A percentile compares a stretch with the other conserved stretches of the same genome.
Evolutionary conservation across 768 basidiomycete species (phyloP).

Genomic region (Leucosporidium yakuticum): DNA sequence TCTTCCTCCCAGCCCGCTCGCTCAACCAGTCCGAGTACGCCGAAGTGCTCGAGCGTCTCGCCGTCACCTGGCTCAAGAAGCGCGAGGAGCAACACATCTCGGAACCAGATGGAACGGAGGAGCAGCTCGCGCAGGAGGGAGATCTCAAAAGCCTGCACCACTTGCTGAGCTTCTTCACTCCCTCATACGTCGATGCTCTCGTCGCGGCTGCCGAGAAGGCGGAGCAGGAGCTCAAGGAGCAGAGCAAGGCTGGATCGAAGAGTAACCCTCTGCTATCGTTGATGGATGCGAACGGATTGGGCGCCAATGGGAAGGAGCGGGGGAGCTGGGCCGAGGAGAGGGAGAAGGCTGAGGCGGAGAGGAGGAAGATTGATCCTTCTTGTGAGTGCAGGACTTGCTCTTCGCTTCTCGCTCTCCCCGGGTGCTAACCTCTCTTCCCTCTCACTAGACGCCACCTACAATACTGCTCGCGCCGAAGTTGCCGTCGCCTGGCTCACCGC

Average conservation of each 20-base stretch:
- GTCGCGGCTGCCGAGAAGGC: constrained; percentile 20
- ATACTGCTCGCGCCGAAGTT: constrained; percentile 32
- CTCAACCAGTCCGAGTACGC: constrained; percentile 79
- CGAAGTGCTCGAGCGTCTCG: constrained; percentile 74
- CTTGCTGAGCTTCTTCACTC: constrained; percentile 23
- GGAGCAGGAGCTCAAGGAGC: not conserved
- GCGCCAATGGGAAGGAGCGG: constrained; percentile 12
- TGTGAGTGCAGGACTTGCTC: constrained; percentile 5
- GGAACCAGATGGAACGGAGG: constrained; percentile 17
- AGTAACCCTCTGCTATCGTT: not conserved
- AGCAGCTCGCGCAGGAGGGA: constrained; percentile 17
- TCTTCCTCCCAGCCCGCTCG: constrained; percentile 78
- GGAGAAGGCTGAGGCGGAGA: constrained; percentile 17
- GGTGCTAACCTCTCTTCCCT: not conserved
- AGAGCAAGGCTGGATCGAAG: constrained; percentile 2
- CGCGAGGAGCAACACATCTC: constrained; percentile 19
- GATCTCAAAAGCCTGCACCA: constrained; percentile 23
- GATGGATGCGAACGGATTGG: not conserved
- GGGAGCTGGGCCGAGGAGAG: constrained; percentile 12
- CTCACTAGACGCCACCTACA: constrained; percentile 20
- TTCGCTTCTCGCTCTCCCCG: not conserved
- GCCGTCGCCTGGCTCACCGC: constrained; percentile 29
- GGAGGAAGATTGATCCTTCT: constrained; percentile 20
- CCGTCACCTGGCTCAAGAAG: constrained; percentile 57
- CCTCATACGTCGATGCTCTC: constrained; percentile 13